These are phyloP conservation scores for Actinomucor elegans DNA, from an alignment of 371 early-diverging fungal species.

Conservation along the genomic window DNA sequence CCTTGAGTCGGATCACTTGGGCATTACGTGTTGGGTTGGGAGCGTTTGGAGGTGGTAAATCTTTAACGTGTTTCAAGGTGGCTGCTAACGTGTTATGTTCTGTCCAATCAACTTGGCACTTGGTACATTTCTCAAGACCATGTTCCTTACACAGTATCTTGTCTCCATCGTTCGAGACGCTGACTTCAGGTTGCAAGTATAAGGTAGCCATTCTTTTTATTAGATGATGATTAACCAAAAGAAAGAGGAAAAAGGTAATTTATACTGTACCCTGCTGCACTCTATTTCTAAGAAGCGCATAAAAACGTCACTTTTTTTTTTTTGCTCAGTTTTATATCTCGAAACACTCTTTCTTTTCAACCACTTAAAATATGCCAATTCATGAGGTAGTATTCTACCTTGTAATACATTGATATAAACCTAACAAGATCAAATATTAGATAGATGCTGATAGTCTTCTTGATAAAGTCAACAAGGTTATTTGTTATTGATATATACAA, in stretches of 20 bases:
- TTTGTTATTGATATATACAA: not conserved
- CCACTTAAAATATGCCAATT: conserved; percentile 23
- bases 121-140: conserved; percentile 45
- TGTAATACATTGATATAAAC: not conserved
- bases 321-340: not conserved
- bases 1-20: conserved; percentile 69
- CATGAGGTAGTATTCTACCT: conserved; percentile 25
- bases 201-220: conserved; percentile 3
- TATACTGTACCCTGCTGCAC: no score
- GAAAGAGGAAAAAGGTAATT: not conserved
- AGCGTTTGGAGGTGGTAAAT: conserved; percentile 70
- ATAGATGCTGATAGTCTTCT: conserved; percentile 11
- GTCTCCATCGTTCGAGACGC: conserved; percentile 25
- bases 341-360: conserved; percentile 2
- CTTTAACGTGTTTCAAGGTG: conserved; percentile 51
- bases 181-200: conserved; percentile 24
- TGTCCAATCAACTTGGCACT: conserved; percentile 52
- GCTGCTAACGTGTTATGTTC: conserved; percentile 54
- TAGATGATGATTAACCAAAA: not conserved
- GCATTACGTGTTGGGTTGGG: conserved; percentile 64
- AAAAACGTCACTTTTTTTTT: conserved; percentile 1
- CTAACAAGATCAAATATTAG: not conserved
- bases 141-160: conserved; percentile 53
- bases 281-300: not conserved
- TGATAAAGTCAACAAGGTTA: conserved; percentile 17